Base-by-base conservation (phyloP, 2,329 filamentous ascomycete species). In the Trichoderma polysporum region DNA sequence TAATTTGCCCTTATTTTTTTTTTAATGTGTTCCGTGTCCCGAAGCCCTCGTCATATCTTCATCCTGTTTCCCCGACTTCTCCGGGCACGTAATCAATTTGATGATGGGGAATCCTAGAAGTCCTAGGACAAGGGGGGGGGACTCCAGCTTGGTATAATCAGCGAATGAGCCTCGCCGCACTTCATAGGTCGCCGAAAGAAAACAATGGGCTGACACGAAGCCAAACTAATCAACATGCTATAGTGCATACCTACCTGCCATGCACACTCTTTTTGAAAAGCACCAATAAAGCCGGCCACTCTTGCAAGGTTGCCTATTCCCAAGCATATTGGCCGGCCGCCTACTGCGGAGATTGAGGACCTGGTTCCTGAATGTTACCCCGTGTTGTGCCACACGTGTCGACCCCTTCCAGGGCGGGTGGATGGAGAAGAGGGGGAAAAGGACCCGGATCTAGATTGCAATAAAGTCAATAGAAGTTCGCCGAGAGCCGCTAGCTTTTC, bases 291-390 rank as follows among this genome's bases (percentile, higher is more conserved):
- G 4, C n/a, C n/a, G 4, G 8, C 3, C 19, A n/a, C n/a, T 41
- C 25, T 45, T 17, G 25, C 37, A 45, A 31, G 37, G 25, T 58
- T 54, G 31, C 15, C 12, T 19, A 22, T 27, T 9, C 12, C n/a
- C 25, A 45, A 45, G n/a, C n/a, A 10, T 22, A n/a, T 39, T 13
- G n/a, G 41, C 41, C 41, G 41, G n/a, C n/a, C n/a, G n/a, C 53
- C 31, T 29, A n/a, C 13, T n/a, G 57, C 41, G 57, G 45, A 60
- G 57, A 60, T 50, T 49, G 45, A 50, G 29, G 41, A 19, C 31
- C 58, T 37, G 5, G 58, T 61, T 52, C 45, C 31, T 52, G 39
- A 61, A 61, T 61, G 31, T 17, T 52, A 52, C 58, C 54, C 58
- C 57, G 31, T 49, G 29, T 45, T 45, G 41, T 50, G 31, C 45